These are phyloP conservation scores for Vitis vinifera DNA, from an alignment of 164 flowering plant species.

Conservation along the genomic window ASM3070453v1 NC_081810.1:4078501-4079000, in stretches of 20 bases:
- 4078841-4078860: conserved; percentile 28
- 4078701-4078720: conserved; percentile 63
- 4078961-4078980: conserved; percentile 41
- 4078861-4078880: conserved; percentile 29
- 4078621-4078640: conserved; percentile 71
- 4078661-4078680: conserved; percentile 60
- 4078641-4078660: conserved; percentile 54
- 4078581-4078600: too few relatives aligned
- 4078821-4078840: conserved; percentile 8
- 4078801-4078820: conserved; percentile 48
- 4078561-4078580: too few relatives aligned
- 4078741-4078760: conserved; percentile 21
- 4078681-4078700: conserved; percentile 83
- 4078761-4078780: conserved; percentile 20
- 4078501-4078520: conserved; percentile 91
- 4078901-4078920: conserved; percentile 42
- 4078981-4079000: conserved; percentile 52
- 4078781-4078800: conserved; percentile 50
- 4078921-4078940: conserved; percentile 28
- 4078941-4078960: conserved; percentile 64
- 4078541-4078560: too few relatives aligned
- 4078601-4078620: conserved; percentile 56
- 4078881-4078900: conserved; percentile 40
- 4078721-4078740: conserved; percentile 65
- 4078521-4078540: too few relatives aligned